Evolutionary conservation across 352 stramenopile genomes (phyloP).

Genomic region (Pythium phragmitis): DNA sequence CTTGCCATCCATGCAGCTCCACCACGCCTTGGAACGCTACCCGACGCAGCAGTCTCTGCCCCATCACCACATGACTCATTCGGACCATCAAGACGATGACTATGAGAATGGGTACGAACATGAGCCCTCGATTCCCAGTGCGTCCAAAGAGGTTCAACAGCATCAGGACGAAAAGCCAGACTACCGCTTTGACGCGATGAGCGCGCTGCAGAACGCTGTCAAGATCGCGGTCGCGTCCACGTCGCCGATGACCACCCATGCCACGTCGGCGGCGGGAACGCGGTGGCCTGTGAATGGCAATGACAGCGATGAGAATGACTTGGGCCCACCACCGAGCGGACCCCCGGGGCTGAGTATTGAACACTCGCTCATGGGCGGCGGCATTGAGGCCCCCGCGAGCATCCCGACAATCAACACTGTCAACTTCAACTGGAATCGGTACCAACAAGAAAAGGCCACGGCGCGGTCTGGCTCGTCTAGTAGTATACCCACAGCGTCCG

Average conservation of each 20-base stretch:
- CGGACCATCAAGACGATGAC: conserved; percentile 11
- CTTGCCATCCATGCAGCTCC: conserved; percentile 15
- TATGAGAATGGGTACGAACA: conserved; percentile 5
- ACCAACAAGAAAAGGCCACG: conserved; percentile 26
- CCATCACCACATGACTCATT: neutral
- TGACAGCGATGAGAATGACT: conserved; percentile 32
- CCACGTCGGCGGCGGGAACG: neutral
- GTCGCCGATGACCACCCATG: conserved; percentile 9
- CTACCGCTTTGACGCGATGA: conserved; percentile 63
- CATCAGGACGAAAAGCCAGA: neutral
- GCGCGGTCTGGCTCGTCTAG: conserved; percentile 32
- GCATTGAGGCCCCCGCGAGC: conserved; percentile 72
- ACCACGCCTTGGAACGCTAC: conserved; percentile 11
- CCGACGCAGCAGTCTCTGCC: neutral
- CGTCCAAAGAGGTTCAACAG: neutral
- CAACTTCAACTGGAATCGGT: conserved; percentile 80
- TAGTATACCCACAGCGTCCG: conserved; percentile 29
- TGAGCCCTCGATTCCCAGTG: conserved; percentile 18
- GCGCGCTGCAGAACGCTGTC: conserved; percentile 48
- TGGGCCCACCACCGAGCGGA: conserved; percentile 58
- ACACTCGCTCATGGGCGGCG: conserved; percentile 82
- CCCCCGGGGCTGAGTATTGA: conserved; percentile 63
- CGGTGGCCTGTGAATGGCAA: conserved; percentile 4
- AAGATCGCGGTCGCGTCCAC: conserved; percentile 26
- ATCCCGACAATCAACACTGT: conserved; percentile 75